These are phyloP conservation scores for Yamadazyma kanchanaburiensis DNA, from an alignment of 1,139 yeast genomes.

Conservation along the genomic window DNA sequence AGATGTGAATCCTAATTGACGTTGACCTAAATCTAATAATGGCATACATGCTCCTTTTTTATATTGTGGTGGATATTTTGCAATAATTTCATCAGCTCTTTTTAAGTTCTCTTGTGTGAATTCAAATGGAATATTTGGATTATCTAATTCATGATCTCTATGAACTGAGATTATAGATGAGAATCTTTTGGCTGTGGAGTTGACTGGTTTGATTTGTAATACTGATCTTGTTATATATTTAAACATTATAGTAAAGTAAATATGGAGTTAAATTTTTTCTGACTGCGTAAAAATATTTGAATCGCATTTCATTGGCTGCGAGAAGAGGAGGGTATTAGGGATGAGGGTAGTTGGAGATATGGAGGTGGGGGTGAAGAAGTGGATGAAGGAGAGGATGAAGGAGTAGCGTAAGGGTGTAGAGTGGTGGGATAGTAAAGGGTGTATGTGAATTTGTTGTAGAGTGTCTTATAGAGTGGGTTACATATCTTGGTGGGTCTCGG, in stretches of 20 bases:
- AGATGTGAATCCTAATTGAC: constrained; percentile 84
- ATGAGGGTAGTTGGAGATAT: constrained; percentile 1
- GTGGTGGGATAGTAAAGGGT: no score
- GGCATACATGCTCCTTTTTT: constrained; percentile 91
- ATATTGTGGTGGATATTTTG: constrained; percentile 82
- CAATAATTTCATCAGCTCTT: constrained; percentile 70
- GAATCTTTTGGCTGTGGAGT: constrained; percentile 18
- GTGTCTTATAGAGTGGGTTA: no score
- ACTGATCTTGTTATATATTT: constrained; percentile 5
- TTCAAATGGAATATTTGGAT: constrained; percentile 68
- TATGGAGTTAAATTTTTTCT: constrained; percentile 6
- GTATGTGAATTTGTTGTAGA: no score
- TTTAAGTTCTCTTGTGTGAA: constrained; percentile 65
- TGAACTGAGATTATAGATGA: constrained; percentile 61
- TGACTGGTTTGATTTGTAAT: constrained; percentile 1
- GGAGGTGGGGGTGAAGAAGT: no score
- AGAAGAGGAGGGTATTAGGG: constrained; percentile 1
- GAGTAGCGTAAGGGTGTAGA: no score
- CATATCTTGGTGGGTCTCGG: no score
- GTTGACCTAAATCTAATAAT: constrained; percentile 80
- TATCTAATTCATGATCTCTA: constrained; percentile 68
- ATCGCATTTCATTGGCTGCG: constrained; percentile 17
- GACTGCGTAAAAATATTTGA: constrained; percentile 14
- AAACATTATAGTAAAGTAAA: constrained; percentile 10
- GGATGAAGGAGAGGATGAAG: no score